Evolutionary conservation across 441 rosid species (phyloP), one percentile per base, ranked within the genome.

Genomic region (Populus trichocarpa): DNA sequence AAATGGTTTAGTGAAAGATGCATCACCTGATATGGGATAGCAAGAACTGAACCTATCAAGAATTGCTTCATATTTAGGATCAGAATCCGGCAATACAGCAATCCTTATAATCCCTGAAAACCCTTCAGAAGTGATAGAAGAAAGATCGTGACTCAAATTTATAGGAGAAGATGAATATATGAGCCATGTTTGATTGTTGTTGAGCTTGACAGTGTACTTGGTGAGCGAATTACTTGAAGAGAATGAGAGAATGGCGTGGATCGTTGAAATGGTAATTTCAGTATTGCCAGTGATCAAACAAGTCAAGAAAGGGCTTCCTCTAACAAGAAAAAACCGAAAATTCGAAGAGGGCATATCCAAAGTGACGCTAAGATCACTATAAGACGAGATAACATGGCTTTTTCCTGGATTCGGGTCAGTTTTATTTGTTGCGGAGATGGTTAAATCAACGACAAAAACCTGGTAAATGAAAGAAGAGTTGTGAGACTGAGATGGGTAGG

Each of bases 291-390:
- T 69, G 26, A 94, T 85, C 6, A 90, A 87, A 79, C 80, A 93
- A 35, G 99, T 96, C 75, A 96, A 40, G 77, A 89, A 94, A n/a
- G 99, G 98, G 80, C 96, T 90, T 38, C 99, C 98, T 78, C 98
- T 83, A 6, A 87, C 96, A 33, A 96, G 95, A 70, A 87, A 92
- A 87, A 94, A 94, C 0, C 93, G 86, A 42, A 96, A 87, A 40
- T 88, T 88, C 3, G 92, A 88, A 38, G 86, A 79, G 32, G 97
- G 96, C 32, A 91, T 80, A 75, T 94, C 98, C 72, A 96, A 84
- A 67, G 96, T 91, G 75, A 96, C 85, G 66, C 95, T 84, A 74
- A 96, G 95, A 86, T 94, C 98, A 83, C 85, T 78, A 78, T 73
- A 91, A 6, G 94, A 87, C 28, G 97, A 87, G 73, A 96, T 92